Evolutionary conservation across 2,329 filamentous ascomycete species (phyloP).

Genomic region (Aspergillus sp.): DNA sequence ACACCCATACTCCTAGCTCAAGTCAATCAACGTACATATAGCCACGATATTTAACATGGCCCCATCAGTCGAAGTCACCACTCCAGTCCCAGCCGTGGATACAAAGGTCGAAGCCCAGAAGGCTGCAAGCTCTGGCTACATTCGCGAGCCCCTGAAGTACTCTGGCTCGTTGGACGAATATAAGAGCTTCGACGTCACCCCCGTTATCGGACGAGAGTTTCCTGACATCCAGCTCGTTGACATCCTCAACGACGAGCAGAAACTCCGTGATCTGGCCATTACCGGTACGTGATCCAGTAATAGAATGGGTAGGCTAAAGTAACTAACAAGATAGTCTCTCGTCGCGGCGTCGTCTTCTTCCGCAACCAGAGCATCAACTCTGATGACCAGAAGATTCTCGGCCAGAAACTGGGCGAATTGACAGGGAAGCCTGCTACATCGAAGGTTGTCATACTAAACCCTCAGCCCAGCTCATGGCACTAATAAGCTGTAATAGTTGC

Average conservation of each 20-base stretch:
- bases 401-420: conserved; percentile 59
- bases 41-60: not conserved
- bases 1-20: too few relatives aligned
- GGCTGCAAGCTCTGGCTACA: not conserved
- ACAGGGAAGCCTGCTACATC: conserved; percentile 60
- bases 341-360: conserved; percentile 68
- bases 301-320: not conserved
- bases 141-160: not conserved
- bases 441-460: conserved; percentile 14
- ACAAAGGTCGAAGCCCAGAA: not conserved
- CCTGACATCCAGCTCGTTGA: conserved; percentile 48
- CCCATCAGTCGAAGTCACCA: not conserved
- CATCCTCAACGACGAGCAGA: conserved; percentile 59
- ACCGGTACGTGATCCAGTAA: conserved; percentile 49
- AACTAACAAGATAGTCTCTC: conserved; percentile 54
- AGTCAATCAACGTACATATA: too few relatives aligned
- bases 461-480: too few relatives aligned
- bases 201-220: conserved; percentile 45
- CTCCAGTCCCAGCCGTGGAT: not conserved
- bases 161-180: conserved; percentile 41
- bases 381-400: conserved; percentile 65
- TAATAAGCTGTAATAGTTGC: too few relatives aligned
- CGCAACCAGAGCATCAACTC: conserved; percentile 61
- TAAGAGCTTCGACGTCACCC: conserved; percentile 44
- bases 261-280: conserved; percentile 66